Evolutionary conservation across 179 eudicot genomes (phyloP).

Genomic region (Beta macrorhiza): DNA sequence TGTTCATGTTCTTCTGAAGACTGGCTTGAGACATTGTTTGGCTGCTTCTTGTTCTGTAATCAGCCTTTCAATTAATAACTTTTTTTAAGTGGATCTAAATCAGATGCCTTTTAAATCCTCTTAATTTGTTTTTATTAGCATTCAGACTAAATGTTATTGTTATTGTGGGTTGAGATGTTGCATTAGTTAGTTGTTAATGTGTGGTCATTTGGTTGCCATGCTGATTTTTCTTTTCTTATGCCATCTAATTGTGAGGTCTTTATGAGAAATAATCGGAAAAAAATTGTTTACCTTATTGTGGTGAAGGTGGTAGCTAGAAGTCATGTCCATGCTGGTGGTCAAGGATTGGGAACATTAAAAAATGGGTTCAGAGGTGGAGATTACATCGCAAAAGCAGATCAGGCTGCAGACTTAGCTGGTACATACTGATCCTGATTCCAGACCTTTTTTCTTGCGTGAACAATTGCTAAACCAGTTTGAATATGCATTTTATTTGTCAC

Average conservation of each 20-base stretch:
- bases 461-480: neutral
- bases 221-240: neutral
- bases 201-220: neutral
- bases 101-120: too few relatives aligned
- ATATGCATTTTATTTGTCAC: neutral
- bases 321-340: constrained; percentile 94
- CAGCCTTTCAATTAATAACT: neutral
- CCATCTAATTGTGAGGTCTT: neutral
- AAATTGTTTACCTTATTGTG: constrained; percentile 13
- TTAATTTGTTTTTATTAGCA: too few relatives aligned
- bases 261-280: neutral
- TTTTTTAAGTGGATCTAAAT: neutral
- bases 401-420: constrained; percentile 84
- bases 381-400: constrained; percentile 80
- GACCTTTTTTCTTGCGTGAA: neutral
- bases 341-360: constrained; percentile 90
- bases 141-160: neutral
- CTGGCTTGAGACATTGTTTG: neutral
- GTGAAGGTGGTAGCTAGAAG: constrained; percentile 91
- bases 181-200: neutral
- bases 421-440: constrained; percentile 10
- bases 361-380: constrained; percentile 90
- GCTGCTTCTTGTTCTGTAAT: too few relatives aligned
- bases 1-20: neutral
- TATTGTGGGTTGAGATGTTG: neutral